Evolutionary conservation across 805 yeast species (phyloP).

Genomic region (Hanseniaspora hatyaiensis): DNA sequence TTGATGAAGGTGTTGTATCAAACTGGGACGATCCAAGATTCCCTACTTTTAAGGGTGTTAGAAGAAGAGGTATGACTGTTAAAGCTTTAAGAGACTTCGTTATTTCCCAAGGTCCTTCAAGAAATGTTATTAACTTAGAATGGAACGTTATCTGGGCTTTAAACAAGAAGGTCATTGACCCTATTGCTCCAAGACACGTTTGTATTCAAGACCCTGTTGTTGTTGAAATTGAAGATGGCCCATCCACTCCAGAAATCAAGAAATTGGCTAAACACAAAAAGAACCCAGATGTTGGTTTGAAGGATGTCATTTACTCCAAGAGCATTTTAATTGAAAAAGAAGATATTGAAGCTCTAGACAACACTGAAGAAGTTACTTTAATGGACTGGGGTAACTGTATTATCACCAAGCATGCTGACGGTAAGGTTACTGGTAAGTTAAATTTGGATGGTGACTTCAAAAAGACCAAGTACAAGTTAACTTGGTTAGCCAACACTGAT

Average conservation of each 20-base stretch:
- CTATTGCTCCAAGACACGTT: conserved; percentile 90
- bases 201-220: conserved; percentile 68
- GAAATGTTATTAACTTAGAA: conserved; percentile 89
- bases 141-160: conserved; percentile 97
- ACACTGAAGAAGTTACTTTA: conserved; percentile 86
- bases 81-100: conserved; percentile 93
- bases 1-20: conserved; percentile 71
- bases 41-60: conserved; percentile 98
- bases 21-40: conserved; percentile 99
- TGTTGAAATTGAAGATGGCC: conserved; percentile 54
- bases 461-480: conserved; percentile 85
- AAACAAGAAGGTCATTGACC: conserved; percentile 94
- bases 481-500: conserved; percentile 81
- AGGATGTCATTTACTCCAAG: conserved; percentile 58
- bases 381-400: conserved; percentile 99
- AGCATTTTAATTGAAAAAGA: conserved; percentile 71
- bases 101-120: conserved; percentile 93
- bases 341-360: conserved; percentile 64
- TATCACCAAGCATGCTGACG: conserved; percentile 55
- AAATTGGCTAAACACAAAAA: conserved; percentile 88
- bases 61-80: conserved; percentile 99
- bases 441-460: conserved; percentile 94
- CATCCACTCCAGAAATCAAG: conserved; percentile 51
- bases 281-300: conserved; percentile 79
- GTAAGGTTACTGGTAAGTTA: conserved; percentile 60